Conservation (phyloP, 2,329 filamentous ascomycete genomes). For the Leptographium flavum region DNA sequence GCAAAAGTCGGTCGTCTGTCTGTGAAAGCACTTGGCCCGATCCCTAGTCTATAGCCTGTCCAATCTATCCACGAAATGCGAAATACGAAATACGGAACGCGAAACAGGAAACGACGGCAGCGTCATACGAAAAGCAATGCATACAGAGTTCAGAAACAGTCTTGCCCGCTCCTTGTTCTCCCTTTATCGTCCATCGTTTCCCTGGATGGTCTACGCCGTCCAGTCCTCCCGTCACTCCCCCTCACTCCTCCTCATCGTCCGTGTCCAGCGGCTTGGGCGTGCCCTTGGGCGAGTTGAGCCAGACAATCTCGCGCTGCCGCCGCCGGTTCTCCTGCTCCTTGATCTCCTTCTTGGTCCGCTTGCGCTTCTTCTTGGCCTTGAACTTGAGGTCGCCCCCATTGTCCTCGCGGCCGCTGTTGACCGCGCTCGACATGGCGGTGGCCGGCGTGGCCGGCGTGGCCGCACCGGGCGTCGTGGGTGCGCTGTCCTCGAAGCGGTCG, state of each 20-base stretch:
- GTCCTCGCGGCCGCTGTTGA: slow-evolving; percentile 76
- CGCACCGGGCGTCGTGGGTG: slow-evolving; percentile 18
- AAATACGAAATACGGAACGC: too few relatives aligned
- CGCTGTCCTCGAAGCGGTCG: slow-evolving; percentile 75
- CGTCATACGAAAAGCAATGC: too few relatives aligned
- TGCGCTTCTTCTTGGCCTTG: slow-evolving; percentile 86
- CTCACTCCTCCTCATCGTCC: slow-evolving; percentile 45
- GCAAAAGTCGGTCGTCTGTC: neutral
- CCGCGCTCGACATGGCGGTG: slow-evolving; percentile 45
- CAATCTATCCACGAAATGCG: too few relatives aligned
- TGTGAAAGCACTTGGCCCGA: too few relatives aligned
- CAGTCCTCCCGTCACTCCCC: neutral
- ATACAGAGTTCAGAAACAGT: too few relatives aligned
- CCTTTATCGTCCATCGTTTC: too few relatives aligned
- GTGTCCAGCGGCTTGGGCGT: slow-evolving; percentile 65
- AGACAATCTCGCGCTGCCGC: slow-evolving; percentile 71
- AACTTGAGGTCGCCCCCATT: slow-evolving; percentile 61
- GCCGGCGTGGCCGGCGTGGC: slow-evolving; percentile 28
- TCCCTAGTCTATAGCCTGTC: too few relatives aligned
- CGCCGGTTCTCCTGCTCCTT: slow-evolving; percentile 87
- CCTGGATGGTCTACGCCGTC: too few relatives aligned
- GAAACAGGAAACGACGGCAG: too few relatives aligned
- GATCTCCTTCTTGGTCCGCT: slow-evolving; percentile 90
- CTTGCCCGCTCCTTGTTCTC: too few relatives aligned
- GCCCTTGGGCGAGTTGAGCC: slow-evolving; percentile 75